A percentile compares a stretch with the other conserved stretches of the same genome.
These are phyloP conservation scores for Cystobasidium onofrii DNA, from an alignment of 768 basidiomycete genomes.

Conservation along the genomic window DNA sequence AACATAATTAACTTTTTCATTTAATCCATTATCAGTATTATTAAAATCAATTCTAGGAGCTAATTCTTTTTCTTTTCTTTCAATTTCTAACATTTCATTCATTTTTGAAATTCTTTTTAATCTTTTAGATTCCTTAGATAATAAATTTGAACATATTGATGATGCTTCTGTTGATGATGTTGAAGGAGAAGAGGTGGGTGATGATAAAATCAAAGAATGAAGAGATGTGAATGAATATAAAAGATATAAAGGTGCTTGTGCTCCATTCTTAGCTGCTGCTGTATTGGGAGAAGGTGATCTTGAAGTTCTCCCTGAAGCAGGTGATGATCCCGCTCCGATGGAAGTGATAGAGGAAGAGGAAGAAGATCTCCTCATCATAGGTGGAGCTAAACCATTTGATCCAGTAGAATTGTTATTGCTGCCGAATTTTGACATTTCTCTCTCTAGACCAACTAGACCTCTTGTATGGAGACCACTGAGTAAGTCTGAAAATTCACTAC, in stretches of 20 bases:
- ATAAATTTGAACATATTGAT: not conserved
- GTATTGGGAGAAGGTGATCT: slow-evolving; percentile 20
- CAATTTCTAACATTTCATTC: not conserved
- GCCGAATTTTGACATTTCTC: slow-evolving; percentile 5
- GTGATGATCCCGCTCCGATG: slow-evolving; percentile 12
- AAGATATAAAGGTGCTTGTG: slow-evolving; percentile 34
- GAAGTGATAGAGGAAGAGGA: not conserved
- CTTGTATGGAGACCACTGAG: slow-evolving; percentile 64
- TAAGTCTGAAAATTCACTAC: slow-evolving; percentile 69
- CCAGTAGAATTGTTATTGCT: not conserved
- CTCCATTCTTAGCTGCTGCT: slow-evolving; percentile 8
- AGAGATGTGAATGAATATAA: slow-evolving; percentile 30
- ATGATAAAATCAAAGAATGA: not conserved
- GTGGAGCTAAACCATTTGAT: not conserved
- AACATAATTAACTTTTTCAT: slow-evolving; percentile 6
- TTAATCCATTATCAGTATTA: slow-evolving; percentile 30
- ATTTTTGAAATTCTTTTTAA: slow-evolving; percentile 1
- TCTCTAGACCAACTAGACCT: slow-evolving; percentile 54
- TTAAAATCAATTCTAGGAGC: slow-evolving; percentile 30
- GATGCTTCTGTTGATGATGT: slow-evolving; percentile 3
- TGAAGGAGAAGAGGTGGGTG: not conserved
- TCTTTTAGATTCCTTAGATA: slow-evolving; percentile 8
- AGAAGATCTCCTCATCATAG: not conserved
- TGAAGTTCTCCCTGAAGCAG: slow-evolving; percentile 6
- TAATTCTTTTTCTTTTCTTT: not conserved